phyloP scores from a whole-genome alignment of 257 asterid genomes.

The Ocimum tenuiflorum region DNA sequence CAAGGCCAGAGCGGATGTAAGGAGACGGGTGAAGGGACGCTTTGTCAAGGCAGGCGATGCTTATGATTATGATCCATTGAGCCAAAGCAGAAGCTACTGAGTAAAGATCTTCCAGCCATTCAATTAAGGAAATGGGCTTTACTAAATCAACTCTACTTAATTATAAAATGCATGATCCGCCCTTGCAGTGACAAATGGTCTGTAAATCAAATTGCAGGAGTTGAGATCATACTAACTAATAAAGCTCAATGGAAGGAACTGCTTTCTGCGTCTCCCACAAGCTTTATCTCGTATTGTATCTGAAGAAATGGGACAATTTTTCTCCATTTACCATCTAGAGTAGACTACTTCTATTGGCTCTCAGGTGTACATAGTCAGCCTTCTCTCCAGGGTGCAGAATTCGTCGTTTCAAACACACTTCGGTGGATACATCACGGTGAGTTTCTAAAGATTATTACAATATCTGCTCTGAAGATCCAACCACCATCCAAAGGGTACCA shows the following conservation, averaged over 20 bases:
- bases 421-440: not conserved
- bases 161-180: not conserved
- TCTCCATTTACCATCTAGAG: constrained; percentile 10
- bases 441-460: not conserved
- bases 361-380: not conserved
- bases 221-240: not conserved
- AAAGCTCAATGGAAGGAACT: constrained; percentile 1
- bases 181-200: constrained; percentile 12
- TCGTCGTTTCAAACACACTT: not conserved
- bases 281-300: not conserved
- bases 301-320: not conserved
- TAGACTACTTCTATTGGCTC: constrained; percentile 2
- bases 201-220: constrained; percentile 11
- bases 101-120: not conserved
- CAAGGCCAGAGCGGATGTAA: constrained; percentile 92
- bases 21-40: constrained; percentile 94
- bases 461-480: not conserved
- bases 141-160: constrained; percentile 6
- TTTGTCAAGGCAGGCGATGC: constrained; percentile 92
- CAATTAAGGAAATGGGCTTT: constrained; percentile 1
- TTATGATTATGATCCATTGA: constrained; percentile 79
- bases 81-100: constrained; percentile 65
- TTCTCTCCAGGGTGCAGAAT: not conserved
- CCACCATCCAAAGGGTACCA: not conserved
- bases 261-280: not conserved